Percentiles rank a stretch among this genome's conserved stretches.
phyloP scores from a whole-genome alignment of 768 basidiomycete species.

The Postia placenta region DNA sequence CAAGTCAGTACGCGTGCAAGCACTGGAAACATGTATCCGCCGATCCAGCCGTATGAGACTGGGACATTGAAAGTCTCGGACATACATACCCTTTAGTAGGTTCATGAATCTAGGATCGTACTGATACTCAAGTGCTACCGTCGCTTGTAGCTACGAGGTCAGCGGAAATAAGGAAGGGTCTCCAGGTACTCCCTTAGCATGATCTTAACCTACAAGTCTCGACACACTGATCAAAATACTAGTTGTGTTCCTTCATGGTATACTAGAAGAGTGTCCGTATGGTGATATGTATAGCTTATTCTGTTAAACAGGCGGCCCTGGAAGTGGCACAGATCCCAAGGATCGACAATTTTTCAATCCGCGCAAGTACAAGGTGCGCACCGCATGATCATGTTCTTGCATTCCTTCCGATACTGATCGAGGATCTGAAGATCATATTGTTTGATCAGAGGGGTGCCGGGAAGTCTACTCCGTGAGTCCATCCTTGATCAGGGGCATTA shows the following conservation, averaged over 20 bases:
- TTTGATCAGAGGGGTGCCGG: slow-evolving; percentile 90
- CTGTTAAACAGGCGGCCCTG: slow-evolving; percentile 60
- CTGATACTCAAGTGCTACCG: background rate
- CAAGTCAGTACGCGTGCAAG: too few relatives aligned
- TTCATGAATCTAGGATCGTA: slow-evolving; percentile 5
- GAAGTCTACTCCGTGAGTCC: slow-evolving; percentile 72
- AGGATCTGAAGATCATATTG: slow-evolving; percentile 57
- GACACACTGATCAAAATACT: background rate
- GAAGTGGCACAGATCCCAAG: slow-evolving; percentile 60
- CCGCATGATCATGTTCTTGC: background rate
- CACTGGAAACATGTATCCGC: slow-evolving; percentile 73
- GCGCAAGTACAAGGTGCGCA: slow-evolving; percentile 67
- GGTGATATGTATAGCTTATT: too few relatives aligned
- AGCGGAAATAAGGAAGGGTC: slow-evolving; percentile 71
- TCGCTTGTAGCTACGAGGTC: slow-evolving; percentile 66
- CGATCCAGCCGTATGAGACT: slow-evolving; percentile 56
- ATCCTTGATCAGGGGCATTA: background rate
- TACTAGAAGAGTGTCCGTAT: too few relatives aligned
- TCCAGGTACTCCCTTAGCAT: slow-evolving; percentile 39
- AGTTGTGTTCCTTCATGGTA: slow-evolving; percentile 82
- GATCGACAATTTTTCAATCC: slow-evolving; percentile 85
- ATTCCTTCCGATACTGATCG: background rate
- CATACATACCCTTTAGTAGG: slow-evolving; percentile 72
- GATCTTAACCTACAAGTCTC: background rate
- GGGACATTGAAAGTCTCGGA: slow-evolving; percentile 68